Conservation (phyloP, 208 protist species). For the Crithidia bombi region DNA sequence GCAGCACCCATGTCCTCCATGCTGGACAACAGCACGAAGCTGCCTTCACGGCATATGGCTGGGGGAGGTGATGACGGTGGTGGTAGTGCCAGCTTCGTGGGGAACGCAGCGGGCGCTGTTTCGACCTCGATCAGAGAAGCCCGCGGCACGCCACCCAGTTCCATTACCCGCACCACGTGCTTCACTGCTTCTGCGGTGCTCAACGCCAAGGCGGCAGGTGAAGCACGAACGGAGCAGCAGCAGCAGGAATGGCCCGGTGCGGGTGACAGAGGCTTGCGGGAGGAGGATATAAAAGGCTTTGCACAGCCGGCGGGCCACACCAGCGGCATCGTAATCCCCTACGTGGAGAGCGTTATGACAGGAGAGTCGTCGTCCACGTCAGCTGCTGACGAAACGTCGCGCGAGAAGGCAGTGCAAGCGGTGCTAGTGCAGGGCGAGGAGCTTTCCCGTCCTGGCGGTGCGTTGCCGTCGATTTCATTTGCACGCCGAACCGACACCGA, state of each 20-base stretch:
- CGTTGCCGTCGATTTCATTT: background rate
- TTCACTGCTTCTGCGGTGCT: background rate
- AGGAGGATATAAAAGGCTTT: slow-evolving; percentile 22
- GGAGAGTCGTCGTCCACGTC: slow-evolving; percentile 2
- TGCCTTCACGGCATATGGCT: background rate
- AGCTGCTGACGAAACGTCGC: background rate
- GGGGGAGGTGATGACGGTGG: background rate
- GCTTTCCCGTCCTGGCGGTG: background rate
- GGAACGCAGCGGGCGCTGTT: background rate
- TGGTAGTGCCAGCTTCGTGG: background rate
- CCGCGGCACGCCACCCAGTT: background rate
- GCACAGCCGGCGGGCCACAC: slow-evolving; percentile 2
- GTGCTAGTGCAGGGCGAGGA: background rate
- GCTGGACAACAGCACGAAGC: slow-evolving; percentile 1
- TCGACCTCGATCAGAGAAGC: background rate
- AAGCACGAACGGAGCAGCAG: background rate
- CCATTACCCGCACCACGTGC: slow-evolving; percentile 1
- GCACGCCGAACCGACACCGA: background rate
- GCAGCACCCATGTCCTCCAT: background rate
- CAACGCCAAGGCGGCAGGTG: background rate
- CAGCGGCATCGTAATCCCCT: slow-evolving; percentile 21
- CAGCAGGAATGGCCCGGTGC: background rate
- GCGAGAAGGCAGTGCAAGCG: background rate
- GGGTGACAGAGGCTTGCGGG: background rate
- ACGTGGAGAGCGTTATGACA: slow-evolving; percentile 16